A percentile compares a stretch with the other conserved stretches of the same genome.
phyloP scores from a whole-genome alignment of 257 asterid species.

The Solanum boliviense region DNA sequence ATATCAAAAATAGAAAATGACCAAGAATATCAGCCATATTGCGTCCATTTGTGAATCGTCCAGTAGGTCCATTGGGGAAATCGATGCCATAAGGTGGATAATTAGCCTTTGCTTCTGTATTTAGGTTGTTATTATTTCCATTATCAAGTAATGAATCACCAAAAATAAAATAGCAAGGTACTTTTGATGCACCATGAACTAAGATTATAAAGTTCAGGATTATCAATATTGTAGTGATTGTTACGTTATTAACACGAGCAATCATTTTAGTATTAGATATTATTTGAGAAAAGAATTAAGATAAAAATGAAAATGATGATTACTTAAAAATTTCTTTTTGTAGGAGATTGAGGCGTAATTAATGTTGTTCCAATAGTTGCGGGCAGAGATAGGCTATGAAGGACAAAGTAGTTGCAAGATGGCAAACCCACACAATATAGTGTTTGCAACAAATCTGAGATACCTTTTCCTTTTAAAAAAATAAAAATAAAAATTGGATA shows the following conservation, averaged over 20 bases:
- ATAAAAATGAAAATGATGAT: not conserved
- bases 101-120: conserved; percentile 1
- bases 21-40: conserved; percentile 7
- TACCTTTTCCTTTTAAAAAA: not conserved
- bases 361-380: not conserved
- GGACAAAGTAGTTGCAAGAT: not conserved
- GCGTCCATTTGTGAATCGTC: conserved; percentile 7
- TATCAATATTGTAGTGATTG: not conserved
- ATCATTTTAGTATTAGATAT: not conserved
- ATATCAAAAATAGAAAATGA: not conserved
- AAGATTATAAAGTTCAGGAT: not conserved
- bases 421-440: not conserved
- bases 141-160: not conserved
- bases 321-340: not conserved
- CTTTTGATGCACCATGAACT: not conserved
- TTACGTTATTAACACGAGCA: not conserved
- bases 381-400: not conserved
- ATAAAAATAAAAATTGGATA: not conserved
- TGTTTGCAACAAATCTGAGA: not conserved
- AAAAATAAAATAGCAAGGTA: not conserved
- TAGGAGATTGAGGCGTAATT: not conserved
- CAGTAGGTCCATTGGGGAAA: not conserved
- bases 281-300: not conserved
- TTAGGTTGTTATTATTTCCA: not conserved
- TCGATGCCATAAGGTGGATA: conserved; percentile 1